Conservation (phyloP, 2,329 filamentous ascomycete genomes). For the Sphaerostilbella broomeana region DNA sequence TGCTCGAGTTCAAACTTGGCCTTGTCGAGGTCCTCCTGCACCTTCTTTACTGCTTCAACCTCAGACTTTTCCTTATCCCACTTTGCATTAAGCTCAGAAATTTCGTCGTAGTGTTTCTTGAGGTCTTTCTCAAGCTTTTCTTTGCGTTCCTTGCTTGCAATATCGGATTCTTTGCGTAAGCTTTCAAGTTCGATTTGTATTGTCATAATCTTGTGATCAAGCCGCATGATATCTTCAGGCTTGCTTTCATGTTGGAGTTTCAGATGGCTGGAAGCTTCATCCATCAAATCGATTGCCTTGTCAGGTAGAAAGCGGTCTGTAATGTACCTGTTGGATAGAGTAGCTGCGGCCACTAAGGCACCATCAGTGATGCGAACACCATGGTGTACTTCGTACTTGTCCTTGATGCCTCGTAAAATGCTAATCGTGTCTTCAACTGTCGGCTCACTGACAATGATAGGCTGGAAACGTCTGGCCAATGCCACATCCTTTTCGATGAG, state of each 20-base stretch:
- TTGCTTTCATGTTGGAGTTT: slow-evolving; percentile 95
- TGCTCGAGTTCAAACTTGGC: slow-evolving; percentile 80
- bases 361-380: slow-evolving; percentile 92
- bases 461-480: slow-evolving; percentile 85
- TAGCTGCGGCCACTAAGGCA: slow-evolving; percentile 83
- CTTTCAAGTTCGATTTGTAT: slow-evolving; percentile 96
- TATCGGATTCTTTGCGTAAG: slow-evolving; percentile 85
- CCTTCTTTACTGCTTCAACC: slow-evolving; percentile 79
- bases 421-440: slow-evolving; percentile 89
- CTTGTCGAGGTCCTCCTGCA: slow-evolving; percentile 81
- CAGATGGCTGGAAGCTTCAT: slow-evolving; percentile 86
- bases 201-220: slow-evolving; percentile 94
- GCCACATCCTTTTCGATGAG: slow-evolving; percentile 95
- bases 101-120: slow-evolving; percentile 70
- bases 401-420: slow-evolving; percentile 92
- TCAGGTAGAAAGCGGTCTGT: slow-evolving; percentile 94
- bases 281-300: slow-evolving; percentile 94
- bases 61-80: slow-evolving; percentile 89
- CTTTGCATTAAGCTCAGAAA: slow-evolving; percentile 63
- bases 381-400: slow-evolving; percentile 95
- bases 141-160: slow-evolving; percentile 78
- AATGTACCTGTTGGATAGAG: slow-evolving; percentile 91
- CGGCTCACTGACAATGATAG: slow-evolving; percentile 88
- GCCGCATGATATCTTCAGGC: slow-evolving; percentile 83
- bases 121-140: slow-evolving; percentile 77